Evolutionary conservation across 2,329 filamentous ascomycete species (phyloP), one percentile per base, ranked within the genome.

Genomic region (Aureobasidium sp.): DNA sequence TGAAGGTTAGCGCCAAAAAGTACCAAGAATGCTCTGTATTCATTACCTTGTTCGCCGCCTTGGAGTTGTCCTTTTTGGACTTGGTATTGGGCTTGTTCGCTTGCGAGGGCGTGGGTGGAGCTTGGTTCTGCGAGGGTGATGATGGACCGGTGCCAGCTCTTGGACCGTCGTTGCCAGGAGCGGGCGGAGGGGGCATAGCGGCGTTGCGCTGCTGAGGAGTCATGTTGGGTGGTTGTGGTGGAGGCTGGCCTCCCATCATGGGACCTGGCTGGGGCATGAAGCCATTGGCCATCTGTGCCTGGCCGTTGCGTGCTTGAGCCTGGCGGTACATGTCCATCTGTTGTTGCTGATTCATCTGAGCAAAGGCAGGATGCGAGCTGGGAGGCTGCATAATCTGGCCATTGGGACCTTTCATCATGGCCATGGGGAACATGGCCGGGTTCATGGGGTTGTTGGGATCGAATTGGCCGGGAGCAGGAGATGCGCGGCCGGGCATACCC

Each of bases 31-130:
- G 15, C 31, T 48, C 12, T 35, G 15, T 1, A 33, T 9, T 22
- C 5, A 14, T 60, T 50, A 60, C 57, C 60, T 62, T 62, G 27
- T 40, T 45, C n/a, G 45, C 57, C 24, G 78, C 81, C 74, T 87
- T 87, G 5, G 76, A 77, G 15, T 15, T n/a, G 35, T 85, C 84
- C 78, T 90, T 89, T 82, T 93, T 93, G 74, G 64, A 64, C 66
- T 90, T 91, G 1, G 88, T 87, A 37, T 84, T 85, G 4, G 87
- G 75, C 78, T 93, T 93, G 70, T 85, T 87, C 1, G 79, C 73
- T 70, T 90, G 88, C 57, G 84, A 86, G 1, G 90, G 90, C 4
- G 90, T 94, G 1, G 89, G 89, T 0, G 90, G 89, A 39, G 87
- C 87, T 49, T 76, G 71, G 29, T 73, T 73, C 64, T 76, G 75